Conservation (phyloP, 140 eudicot species). For the Cichorium intybus region DNA sequence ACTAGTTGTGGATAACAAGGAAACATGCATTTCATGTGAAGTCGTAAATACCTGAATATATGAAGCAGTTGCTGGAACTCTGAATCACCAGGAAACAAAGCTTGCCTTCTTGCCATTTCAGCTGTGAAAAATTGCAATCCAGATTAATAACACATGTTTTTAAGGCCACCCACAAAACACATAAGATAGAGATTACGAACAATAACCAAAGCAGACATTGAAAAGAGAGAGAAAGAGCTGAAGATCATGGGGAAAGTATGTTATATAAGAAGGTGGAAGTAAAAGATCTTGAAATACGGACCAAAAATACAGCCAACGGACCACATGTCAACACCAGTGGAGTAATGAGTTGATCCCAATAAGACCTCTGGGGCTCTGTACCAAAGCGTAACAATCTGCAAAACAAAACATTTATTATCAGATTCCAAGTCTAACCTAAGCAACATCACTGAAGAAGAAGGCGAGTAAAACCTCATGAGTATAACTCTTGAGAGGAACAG, state of each 20-base stretch:
- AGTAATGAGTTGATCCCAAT: slow-evolving; percentile 72
- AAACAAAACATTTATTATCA: background rate
- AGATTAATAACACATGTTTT: background rate
- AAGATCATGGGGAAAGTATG: too few species aligned
- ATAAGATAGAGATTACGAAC: background rate
- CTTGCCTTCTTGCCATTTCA: slow-evolving; percentile 93
- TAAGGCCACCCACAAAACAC: background rate
- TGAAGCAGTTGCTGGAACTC: slow-evolving; percentile 95
- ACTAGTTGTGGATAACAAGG: background rate
- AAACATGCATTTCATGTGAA: background rate
- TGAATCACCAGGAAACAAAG: slow-evolving; percentile 98
- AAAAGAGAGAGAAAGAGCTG: background rate
- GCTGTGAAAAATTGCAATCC: slow-evolving; percentile 46
- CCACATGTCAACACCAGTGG: slow-evolving; percentile 95
- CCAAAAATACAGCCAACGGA: slow-evolving; percentile 97
- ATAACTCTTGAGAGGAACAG: slow-evolving; percentile 87
- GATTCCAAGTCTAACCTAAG: background rate
- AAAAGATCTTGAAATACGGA: background rate
- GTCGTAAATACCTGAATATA: slow-evolving; percentile 62
- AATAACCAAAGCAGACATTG: background rate
- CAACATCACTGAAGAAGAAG: background rate
- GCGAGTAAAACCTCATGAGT: slow-evolving; percentile 56
- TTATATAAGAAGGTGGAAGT: background rate
- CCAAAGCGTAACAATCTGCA: slow-evolving; percentile 94
- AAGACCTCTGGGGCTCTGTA: slow-evolving; percentile 95